Conservation (phyloP, 2,329 filamentous ascomycete genomes). For the Graphiopsis chlorocephala region DNA sequence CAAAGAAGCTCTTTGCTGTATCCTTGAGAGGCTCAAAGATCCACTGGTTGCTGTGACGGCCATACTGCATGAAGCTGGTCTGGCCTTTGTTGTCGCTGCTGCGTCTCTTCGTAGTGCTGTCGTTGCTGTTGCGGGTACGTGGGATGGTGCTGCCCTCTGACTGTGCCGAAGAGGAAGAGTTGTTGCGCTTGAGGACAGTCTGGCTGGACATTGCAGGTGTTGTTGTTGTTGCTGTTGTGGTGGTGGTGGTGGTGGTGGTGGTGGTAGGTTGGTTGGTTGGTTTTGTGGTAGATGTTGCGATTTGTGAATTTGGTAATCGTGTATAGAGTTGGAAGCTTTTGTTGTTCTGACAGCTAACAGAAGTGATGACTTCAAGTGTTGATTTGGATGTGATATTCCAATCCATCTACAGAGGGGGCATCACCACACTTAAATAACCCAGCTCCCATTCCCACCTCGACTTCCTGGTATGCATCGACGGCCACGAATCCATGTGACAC, state of each 20-base stretch:
- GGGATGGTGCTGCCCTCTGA: conserved; percentile 5
- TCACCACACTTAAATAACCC: neutral
- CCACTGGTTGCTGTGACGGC: conserved; percentile 52
- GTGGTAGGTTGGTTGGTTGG: neutral
- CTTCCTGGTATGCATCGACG: neutral
- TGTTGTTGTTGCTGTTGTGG: neutral
- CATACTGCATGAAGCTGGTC: conserved; percentile 36
- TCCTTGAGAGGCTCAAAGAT: conserved; percentile 48
- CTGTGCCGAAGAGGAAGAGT: neutral
- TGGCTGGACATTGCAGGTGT: conserved; percentile 1
- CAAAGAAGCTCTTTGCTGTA: conserved; percentile 37
- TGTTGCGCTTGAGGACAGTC: neutral
- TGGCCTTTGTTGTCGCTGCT: conserved; percentile 13
- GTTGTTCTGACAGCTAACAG: neutral
- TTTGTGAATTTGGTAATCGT: neutral
- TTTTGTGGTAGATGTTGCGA: neutral
- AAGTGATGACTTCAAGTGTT: neutral
- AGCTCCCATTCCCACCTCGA: neutral
- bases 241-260: neutral
- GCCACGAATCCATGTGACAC: neutral
- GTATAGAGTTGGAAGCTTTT: neutral
- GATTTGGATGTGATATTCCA: neutral
- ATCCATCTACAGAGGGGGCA: neutral
- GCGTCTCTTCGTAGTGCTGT: conserved; percentile 11
- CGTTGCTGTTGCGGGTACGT: neutral